phyloP scores from a whole-genome alignment of 768 basidiomycete species.

The Gymnopilus dilepis region DNA sequence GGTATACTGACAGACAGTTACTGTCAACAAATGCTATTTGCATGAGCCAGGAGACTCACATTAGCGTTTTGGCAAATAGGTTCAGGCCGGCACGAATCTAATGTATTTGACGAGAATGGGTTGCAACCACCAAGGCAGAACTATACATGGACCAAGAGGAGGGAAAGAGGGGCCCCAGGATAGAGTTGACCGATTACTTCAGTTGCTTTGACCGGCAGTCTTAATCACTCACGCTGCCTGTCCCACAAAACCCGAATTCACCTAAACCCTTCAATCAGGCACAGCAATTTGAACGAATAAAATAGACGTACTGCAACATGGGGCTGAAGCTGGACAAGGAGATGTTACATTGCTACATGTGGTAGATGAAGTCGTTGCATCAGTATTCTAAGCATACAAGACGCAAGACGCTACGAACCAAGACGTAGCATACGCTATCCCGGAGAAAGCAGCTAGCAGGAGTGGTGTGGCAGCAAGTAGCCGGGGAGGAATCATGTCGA shows the following conservation, averaged over 20 bases:
- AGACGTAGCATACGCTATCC: constrained; percentile 26
- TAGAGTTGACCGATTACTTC: background rate
- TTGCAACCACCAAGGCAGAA: constrained; percentile 91
- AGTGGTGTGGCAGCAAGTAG: constrained; percentile 23
- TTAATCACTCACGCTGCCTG: constrained; percentile 43
- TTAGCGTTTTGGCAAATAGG: constrained; percentile 72
- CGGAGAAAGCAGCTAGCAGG: constrained; percentile 28
- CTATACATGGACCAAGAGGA: constrained; percentile 36
- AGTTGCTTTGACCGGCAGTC: background rate
- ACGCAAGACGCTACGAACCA: constrained; percentile 22
- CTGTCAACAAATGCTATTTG: background rate
- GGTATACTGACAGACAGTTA: constrained; percentile 49
- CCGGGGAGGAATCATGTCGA: constrained; percentile 21
- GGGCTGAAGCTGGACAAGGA: constrained; percentile 48
- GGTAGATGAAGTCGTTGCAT: background rate
- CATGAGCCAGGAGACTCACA: constrained; percentile 40
- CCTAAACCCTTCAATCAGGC: constrained; percentile 33
- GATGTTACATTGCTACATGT: constrained; percentile 45
- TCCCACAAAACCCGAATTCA: constrained; percentile 61
- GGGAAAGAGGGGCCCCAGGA: background rate
- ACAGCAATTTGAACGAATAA: background rate
- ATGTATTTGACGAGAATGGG: constrained; percentile 67
- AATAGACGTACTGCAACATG: constrained; percentile 59
- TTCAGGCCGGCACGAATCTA: constrained; percentile 70
- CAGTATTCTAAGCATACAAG: background rate